These are phyloP conservation scores for Imleria badia DNA, from an alignment of 768 basidiomycete genomes.

Conservation along the genomic window DNA sequence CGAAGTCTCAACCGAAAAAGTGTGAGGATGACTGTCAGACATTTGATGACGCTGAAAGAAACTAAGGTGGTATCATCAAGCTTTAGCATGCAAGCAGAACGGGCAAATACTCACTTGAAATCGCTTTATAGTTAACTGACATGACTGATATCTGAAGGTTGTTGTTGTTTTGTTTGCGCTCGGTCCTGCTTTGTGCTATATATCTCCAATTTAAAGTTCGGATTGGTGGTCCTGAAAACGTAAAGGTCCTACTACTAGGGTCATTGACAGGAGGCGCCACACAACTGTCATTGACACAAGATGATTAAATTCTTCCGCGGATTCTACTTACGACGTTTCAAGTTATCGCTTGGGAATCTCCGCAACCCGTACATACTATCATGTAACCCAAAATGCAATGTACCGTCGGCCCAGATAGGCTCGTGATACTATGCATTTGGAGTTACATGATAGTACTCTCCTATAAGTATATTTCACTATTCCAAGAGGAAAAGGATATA, in stretches of 20 bases:
- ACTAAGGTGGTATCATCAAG: constrained; percentile 1
- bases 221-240: background rate
- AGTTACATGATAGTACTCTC: too few species aligned
- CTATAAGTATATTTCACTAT: too few species aligned
- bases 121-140: background rate
- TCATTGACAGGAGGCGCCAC: background rate
- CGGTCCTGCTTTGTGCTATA: too few species aligned
- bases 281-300: too few species aligned
- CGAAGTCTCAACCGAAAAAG: constrained; percentile 17
- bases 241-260: background rate
- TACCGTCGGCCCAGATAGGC: too few species aligned
- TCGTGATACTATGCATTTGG: too few species aligned
- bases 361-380: too few species aligned
- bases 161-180: background rate
- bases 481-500: too few species aligned
- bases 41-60: background rate
- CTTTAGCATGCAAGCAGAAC: background rate
- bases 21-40: constrained; percentile 7
- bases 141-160: background rate
- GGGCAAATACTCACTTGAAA: constrained; percentile 5
- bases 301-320: too few species aligned
- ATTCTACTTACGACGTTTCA: too few species aligned
- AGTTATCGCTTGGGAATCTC: too few species aligned
- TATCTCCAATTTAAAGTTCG: background rate
- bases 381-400: too few species aligned